Evolutionary conservation across 345 rosid species (phyloP), one percentile per base, ranked within the genome.

Genomic region (Gossypium longicalyx): DNA sequence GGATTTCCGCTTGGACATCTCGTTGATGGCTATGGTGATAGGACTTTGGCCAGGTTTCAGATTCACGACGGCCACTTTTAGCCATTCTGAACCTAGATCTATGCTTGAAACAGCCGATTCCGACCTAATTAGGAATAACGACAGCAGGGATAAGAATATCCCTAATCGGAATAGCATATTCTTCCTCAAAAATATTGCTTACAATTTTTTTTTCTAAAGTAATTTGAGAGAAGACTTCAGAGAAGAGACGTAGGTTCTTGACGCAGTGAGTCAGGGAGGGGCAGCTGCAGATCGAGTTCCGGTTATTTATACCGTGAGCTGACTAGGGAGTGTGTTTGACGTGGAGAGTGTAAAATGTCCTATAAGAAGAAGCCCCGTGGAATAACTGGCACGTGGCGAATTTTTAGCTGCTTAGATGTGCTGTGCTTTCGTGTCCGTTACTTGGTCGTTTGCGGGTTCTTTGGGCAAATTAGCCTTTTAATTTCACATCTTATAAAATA

Each of bases 81-180:
- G 12, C 94, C 90, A 95, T 83, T 95, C 98, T 2, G 99, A 89
- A 12, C 99, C 99, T 70, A 95, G 93, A 93, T 95, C 99, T 84
- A 95, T 74, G 81, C 99, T 93, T 48, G 89, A 84, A 58, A 93
- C 97, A 4, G 99, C 98, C 0, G 97, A 89, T 67, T 90, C 86
- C 12, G 96, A 85, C 67, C 82, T 87, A 25, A 69, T 58, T 15
- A 51, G 34, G 22, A 73, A 70, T 61, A 84, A 22, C 4, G 79
- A 87, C 20, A 86, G 67, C 52, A 80, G 76, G 38, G 80, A 72
- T 44, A 87, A 75, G 19, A 85, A 76, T 43, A 83, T 16, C 77
- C 78, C 83, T 57, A 86, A 77, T 67, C 79, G 77, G 23, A 73
- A 66, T 29, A 76, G 20, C 74, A 81, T 76, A 83, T 71, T 83